A percentile compares a stretch with the other conserved stretches of the same genome.
These are phyloP conservation scores for Aegilops longissima DNA, from an alignment of 176 grass and related monocot species.

Conservation along the genomic window DNA sequence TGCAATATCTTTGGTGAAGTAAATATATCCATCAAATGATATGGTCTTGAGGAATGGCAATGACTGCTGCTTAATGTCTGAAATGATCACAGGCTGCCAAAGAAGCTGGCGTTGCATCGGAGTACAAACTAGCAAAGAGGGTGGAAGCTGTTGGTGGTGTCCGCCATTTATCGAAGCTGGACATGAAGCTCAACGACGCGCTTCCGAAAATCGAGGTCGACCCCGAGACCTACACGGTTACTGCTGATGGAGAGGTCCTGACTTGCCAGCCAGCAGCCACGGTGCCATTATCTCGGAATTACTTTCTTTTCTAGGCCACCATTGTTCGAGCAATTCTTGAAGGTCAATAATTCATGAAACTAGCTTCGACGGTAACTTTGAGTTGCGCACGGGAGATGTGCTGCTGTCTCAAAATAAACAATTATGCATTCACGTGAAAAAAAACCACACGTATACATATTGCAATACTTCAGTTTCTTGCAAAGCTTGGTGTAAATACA, in stretches of 20 bases:
- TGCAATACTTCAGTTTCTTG: neutral
- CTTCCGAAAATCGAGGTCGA: constrained; percentile 81
- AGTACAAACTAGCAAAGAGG: constrained; percentile 69
- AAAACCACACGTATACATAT: neutral
- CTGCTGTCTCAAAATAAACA: neutral
- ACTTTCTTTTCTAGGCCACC: constrained; percentile 73
- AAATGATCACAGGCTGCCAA: constrained; percentile 64
- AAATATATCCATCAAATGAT: neutral
- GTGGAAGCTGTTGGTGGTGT: constrained; percentile 73
- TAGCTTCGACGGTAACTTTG: no score
- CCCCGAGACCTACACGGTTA: constrained; percentile 70
- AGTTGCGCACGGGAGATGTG: no score
- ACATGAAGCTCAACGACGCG: constrained; percentile 89
- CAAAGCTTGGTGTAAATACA: neutral
- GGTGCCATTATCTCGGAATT: constrained; percentile 82
- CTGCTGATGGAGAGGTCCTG: constrained; percentile 73
- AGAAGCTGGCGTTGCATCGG: constrained; percentile 46
- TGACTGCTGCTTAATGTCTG: neutral
- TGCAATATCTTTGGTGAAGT: neutral
- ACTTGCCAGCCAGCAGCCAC: constrained; percentile 54
- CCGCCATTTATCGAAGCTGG: constrained; percentile 61
- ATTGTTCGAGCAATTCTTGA: neutral
- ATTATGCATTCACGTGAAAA: neutral
- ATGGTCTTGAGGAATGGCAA: neutral
- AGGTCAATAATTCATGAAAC: neutral